Evolutionary conservation across 2,329 filamentous ascomycete species (phyloP).

Genomic region (Diaporthe velutina): DNA sequence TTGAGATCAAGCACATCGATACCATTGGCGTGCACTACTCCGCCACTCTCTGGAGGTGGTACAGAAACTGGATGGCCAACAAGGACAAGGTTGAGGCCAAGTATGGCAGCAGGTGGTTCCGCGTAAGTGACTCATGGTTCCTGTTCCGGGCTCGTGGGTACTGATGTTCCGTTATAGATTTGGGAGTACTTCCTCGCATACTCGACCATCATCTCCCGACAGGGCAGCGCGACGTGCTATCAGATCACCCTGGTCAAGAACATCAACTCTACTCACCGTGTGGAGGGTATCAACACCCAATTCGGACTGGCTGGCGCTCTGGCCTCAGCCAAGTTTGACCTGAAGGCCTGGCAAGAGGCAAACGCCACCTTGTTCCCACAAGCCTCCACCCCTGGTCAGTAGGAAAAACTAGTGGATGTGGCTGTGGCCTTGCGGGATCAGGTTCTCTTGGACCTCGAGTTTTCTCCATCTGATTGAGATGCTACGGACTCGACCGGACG

Average conservation of each 20-base stretch:
- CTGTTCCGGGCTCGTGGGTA: not conserved
- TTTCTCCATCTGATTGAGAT: not conserved
- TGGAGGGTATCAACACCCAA: slow-evolving; percentile 79
- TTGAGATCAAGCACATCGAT: slow-evolving; percentile 92
- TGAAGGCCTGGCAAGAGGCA: slow-evolving; percentile 49
- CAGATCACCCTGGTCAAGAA: slow-evolving; percentile 92
- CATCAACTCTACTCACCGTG: slow-evolving; percentile 86
- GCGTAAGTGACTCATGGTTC: slow-evolving; percentile 70
- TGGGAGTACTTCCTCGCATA: slow-evolving; percentile 94
- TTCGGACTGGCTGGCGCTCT: slow-evolving; percentile 76
- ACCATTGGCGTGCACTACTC: slow-evolving; percentile 98
- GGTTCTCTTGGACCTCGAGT: not conserved
- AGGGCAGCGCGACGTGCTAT: slow-evolving; percentile 87
- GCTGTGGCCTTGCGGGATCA: not conserved
- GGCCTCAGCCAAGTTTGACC: slow-evolving; percentile 50
- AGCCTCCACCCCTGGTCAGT: slow-evolving; percentile 44
- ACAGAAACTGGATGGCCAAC: slow-evolving; percentile 98
- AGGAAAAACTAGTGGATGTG: slow-evolving; percentile 25
- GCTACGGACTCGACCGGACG: not conserved
- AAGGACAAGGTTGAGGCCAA: slow-evolving; percentile 92
- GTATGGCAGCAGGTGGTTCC: slow-evolving; percentile 96
- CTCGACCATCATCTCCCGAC: slow-evolving; percentile 85
- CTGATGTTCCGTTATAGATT: slow-evolving; percentile 66
- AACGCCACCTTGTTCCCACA: slow-evolving; percentile 49
- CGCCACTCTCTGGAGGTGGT: slow-evolving; percentile 97